Percentiles rank a stretch among this genome's conserved stretches.
phyloP scores from a whole-genome alignment of 768 basidiomycete genomes.

The Kwoniella bestiolae region DNA sequence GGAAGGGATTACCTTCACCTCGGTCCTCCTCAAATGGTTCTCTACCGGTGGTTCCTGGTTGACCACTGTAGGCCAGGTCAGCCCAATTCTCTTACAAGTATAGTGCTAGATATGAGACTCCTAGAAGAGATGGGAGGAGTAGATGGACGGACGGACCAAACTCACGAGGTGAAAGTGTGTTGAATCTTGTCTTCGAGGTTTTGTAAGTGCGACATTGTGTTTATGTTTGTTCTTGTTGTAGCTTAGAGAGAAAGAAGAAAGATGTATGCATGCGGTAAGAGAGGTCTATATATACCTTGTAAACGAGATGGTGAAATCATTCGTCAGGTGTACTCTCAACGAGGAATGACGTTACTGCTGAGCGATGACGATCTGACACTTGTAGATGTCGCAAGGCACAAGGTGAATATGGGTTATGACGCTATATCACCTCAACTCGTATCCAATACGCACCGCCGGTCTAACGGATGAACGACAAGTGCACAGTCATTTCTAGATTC shows the following conservation, averaged over 20 bases:
- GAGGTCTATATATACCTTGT: conserved; percentile 6
- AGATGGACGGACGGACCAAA: background rate
- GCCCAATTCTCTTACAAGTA: background rate
- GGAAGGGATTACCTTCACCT: conserved; percentile 13
- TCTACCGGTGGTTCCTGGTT: conserved; percentile 48
- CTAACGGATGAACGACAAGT: background rate
- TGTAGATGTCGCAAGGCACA: conserved; percentile 3
- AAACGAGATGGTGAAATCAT: background rate
- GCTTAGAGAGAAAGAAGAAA: background rate
- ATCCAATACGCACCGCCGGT: background rate
- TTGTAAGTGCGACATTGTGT: conserved; percentile 17
- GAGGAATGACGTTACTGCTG: background rate
- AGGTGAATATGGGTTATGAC: background rate
- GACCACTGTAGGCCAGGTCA: conserved; percentile 42
- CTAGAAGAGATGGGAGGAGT: background rate
- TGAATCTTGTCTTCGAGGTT: conserved; percentile 12
- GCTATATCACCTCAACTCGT: background rate
- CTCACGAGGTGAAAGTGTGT: conserved; percentile 30
- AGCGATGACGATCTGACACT: background rate
- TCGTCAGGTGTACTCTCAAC: background rate
- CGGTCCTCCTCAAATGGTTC: conserved; percentile 43
- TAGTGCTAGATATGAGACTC: background rate
- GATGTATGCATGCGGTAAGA: background rate
- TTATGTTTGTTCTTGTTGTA: conserved; percentile 13
- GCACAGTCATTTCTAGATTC: background rate